Evolutionary conservation across 257 asterid species (phyloP), one percentile per base, ranked within the genome.

Genomic region (Solanum sejunctum): DNA sequence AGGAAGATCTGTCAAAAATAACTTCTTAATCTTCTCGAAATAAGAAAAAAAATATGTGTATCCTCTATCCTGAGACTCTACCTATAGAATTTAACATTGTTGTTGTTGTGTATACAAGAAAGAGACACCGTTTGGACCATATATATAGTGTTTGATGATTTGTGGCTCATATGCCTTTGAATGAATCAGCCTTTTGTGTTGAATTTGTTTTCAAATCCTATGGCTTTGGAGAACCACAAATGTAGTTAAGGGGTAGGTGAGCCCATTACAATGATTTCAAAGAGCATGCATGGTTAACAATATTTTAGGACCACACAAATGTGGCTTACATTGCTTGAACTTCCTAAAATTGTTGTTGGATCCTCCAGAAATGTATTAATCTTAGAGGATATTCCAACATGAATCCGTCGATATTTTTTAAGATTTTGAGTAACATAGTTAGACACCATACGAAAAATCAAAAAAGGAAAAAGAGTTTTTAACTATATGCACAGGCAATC

Each of bases 201-300:
- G 8, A 26, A 15, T 66, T 10, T 32, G 45, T 67, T 49, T 47
- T 16, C 61, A 77, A 77, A 77, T 51, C 36, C 63, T 15, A 51
- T 51, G 82, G 23, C 21, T 41, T 51, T 51, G 82, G 82, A 77
- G 47, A 77, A 51, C 64, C 64, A 77, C 64, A 77, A 77, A 52
- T 51, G 9, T 49, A 5, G 82, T 21, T 23, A 75, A 23, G 16
- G 63, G 10, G 82, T 77, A 26, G 82, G 82, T 77, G 16, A 77
- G 82, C 64, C 82, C 63, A 51, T 51, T 51, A 15, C 26, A 32
- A 77, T 77, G 82, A 51, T 28, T 3, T 52, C 63, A 51, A 77
- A 77, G 47, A 77, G 82, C 17, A 77, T 51, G 82, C 17, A 77
- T 77, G 82, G 82, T 23, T 77, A 77, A 77, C 41, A 75, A 49